Conservation (phyloP, 106 monocot species). For the Dendrobium chrysotoxum region DNA sequence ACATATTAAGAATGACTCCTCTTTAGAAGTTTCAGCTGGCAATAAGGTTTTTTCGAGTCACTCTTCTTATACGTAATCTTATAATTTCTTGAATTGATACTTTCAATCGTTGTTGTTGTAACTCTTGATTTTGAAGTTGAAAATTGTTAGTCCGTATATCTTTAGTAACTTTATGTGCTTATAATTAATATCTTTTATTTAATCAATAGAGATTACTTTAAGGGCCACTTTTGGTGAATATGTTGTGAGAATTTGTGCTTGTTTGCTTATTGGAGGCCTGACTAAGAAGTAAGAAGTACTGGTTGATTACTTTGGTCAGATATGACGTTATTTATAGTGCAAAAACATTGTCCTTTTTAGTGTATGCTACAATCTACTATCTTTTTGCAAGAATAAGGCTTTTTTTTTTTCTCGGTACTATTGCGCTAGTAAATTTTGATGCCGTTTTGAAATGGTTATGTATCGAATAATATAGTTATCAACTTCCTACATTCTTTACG, state of each 20-base stretch:
- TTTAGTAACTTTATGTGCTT: not conserved
- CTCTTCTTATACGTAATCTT: not conserved
- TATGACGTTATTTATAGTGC: not conserved
- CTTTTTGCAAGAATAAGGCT: not conserved
- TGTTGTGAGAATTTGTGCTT: not conserved
- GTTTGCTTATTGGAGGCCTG: not conserved
- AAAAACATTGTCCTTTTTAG: not conserved
- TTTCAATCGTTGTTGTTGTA: not conserved
- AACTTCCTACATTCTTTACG: not conserved
- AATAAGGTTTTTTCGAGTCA: slow-evolving; percentile 52
- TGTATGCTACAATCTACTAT: not conserved
- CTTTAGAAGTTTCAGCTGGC: slow-evolving; percentile 21
- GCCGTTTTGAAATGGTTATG: not conserved
- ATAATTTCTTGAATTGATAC: not conserved
- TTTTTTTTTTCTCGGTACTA: not conserved
- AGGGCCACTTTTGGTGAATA: not conserved
- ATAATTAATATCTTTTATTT: not conserved
- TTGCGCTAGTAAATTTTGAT: not conserved
- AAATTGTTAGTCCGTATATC: not conserved
- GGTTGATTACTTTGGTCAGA: not conserved
- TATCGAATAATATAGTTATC: not conserved
- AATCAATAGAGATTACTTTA: not conserved
- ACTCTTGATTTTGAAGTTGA: not conserved
- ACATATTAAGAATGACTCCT: slow-evolving; percentile 13
- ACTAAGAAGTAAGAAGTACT: not conserved